These are phyloP conservation scores for Prototheca cutis DNA, from an alignment of 163 green algal species.

Conservation along the genomic window DNA sequence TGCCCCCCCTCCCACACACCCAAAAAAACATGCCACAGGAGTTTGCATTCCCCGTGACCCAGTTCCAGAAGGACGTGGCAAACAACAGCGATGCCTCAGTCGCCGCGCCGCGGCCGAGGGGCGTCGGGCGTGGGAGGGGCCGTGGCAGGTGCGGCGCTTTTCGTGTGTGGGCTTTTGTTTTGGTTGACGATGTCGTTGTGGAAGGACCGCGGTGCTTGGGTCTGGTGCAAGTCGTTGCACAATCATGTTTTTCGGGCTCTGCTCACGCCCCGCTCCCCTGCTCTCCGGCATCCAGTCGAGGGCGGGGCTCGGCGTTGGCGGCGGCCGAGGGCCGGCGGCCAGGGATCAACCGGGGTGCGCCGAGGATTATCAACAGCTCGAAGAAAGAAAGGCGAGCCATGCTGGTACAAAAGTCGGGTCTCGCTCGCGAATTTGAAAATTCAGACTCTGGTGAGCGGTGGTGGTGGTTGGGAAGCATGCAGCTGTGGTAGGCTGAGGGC, in stretches of 20 bases:
- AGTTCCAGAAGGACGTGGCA: slow-evolving; percentile 19
- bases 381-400: slow-evolving; percentile 6
- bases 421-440: slow-evolving; percentile 11
- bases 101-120: slow-evolving; percentile 3
- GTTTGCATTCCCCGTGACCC: slow-evolving; percentile 20
- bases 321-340: slow-evolving; percentile 5
- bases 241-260: too few species aligned
- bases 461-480: too few species aligned
- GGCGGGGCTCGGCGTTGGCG: slow-evolving; percentile 1
- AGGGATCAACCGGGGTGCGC: not conserved
- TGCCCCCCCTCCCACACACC: too few species aligned
- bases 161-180: too few species aligned
- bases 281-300: slow-evolving; percentile 8
- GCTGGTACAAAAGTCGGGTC: slow-evolving; percentile 5
- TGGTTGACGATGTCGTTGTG: too few species aligned
- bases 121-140: slow-evolving; percentile 8
- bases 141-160: slow-evolving; percentile 9
- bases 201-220: too few species aligned
- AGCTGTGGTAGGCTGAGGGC: too few species aligned
- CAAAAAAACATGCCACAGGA: slow-evolving; percentile 14
- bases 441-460: not conserved
- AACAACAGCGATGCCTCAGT: slow-evolving; percentile 12
- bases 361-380: not conserved
- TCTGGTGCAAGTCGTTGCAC: too few species aligned
- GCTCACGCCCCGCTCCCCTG: too few species aligned